phyloP scores from a whole-genome alignment of 495 filamentous ascomycete species.

The Talaromyces stipitatus region DNA sequence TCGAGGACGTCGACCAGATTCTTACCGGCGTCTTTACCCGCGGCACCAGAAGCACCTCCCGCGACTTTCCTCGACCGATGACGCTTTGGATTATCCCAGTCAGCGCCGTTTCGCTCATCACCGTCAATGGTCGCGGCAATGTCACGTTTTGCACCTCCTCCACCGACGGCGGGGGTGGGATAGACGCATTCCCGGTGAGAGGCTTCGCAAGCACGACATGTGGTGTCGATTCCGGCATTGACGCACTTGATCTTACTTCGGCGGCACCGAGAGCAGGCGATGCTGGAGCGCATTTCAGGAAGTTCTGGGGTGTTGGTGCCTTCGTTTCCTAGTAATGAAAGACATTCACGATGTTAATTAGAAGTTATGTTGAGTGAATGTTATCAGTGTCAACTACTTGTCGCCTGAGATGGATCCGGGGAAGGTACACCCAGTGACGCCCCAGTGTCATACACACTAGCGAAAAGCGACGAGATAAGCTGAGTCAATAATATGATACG shows the following conservation, averaged over 20 bases:
- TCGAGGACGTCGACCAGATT: constrained; percentile 32
- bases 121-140: constrained; percentile 38
- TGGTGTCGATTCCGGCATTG: constrained; percentile 66
- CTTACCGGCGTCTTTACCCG: constrained; percentile 25
- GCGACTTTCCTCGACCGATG: constrained; percentile 42
- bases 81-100: constrained; percentile 53
- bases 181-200: constrained; percentile 73
- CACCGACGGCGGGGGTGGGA: constrained; percentile 52
- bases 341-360: constrained; percentile 4
- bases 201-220: constrained; percentile 70
- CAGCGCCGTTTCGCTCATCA: constrained; percentile 47
- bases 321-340: constrained; percentile 1
- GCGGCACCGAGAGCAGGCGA: constrained; percentile 71
- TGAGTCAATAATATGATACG: too few relatives aligned
- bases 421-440: background rate
- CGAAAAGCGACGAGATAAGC: too few relatives aligned
- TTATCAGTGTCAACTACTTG: background rate
- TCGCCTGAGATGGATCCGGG: background rate
- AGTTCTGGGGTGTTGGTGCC: background rate
- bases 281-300: constrained; percentile 61
- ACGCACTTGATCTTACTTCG: constrained; percentile 81
- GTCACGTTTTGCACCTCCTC: constrained; percentile 50
- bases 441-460: too few relatives aligned
- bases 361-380: background rate
- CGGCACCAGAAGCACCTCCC: constrained; percentile 18